Percentiles rank a stretch among this genome's conserved stretches.
phyloP scores from a whole-genome alignment of 1,284 basidiomycete genomes.

The Tremellales sp. region DNA sequence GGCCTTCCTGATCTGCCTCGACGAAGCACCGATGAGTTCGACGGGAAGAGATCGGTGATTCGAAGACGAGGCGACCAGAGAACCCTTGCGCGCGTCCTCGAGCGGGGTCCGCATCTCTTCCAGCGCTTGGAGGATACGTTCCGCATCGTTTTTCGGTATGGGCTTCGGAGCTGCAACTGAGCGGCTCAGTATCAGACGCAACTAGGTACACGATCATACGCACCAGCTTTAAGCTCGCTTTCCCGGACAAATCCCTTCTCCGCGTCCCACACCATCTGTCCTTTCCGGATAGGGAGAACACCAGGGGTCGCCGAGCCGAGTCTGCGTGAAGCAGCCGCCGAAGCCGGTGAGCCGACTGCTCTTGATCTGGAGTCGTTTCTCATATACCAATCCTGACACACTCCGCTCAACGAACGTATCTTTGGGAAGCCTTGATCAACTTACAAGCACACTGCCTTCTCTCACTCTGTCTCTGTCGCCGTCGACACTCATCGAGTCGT shows the following conservation, averaged over 20 bases:
- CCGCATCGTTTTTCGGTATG: slow-evolving; percentile 41
- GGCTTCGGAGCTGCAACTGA: slow-evolving; percentile 25
- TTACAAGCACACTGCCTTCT: slow-evolving; percentile 28
- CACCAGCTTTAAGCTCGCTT: slow-evolving; percentile 29
- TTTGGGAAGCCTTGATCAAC: not conserved
- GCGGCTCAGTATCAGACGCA: not conserved
- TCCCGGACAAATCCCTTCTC: slow-evolving; percentile 43
- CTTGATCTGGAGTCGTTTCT: slow-evolving; percentile 28
- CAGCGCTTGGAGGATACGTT: slow-evolving; percentile 44
- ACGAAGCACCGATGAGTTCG: slow-evolving; percentile 36
- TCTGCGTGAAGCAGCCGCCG: slow-evolving; percentile 20
- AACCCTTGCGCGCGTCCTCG: slow-evolving; percentile 18
- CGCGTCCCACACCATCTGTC: slow-evolving; percentile 44
- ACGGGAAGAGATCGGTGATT: slow-evolving; percentile 16
- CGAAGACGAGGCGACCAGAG: slow-evolving; percentile 3
- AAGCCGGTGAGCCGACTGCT: slow-evolving; percentile 22
- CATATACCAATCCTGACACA: slow-evolving; percentile 34
- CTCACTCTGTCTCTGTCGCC: slow-evolving; percentile 19
- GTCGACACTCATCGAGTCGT: slow-evolving; percentile 30
- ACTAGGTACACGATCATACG: slow-evolving; percentile 3
- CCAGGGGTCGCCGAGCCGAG: slow-evolving; percentile 17
- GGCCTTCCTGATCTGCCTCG: slow-evolving; percentile 36
- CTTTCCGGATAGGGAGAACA: slow-evolving; percentile 32
- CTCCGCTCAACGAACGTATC: not conserved
- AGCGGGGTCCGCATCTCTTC: slow-evolving; percentile 42